A percentile compares a stretch with the other conserved stretches of the same genome.
Conservation (phyloP, 2,329 filamentous ascomycete genomes). For the Thermoascus crustaceus region DNA sequence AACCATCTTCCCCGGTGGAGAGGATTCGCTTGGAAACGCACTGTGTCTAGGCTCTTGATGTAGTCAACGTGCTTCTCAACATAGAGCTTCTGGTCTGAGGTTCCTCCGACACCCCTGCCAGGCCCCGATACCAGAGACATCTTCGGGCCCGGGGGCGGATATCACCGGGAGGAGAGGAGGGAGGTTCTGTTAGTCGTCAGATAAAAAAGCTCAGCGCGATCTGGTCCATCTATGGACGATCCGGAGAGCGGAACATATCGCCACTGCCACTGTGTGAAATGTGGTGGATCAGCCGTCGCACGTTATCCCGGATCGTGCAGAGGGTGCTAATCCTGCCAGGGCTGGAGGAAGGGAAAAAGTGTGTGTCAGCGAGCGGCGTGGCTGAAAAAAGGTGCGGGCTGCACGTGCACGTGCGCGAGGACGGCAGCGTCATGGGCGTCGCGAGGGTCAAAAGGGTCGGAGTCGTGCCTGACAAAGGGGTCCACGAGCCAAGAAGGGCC, state of each 20-base stretch:
- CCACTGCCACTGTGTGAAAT: background rate
- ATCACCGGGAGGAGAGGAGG: background rate
- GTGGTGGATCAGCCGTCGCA: background rate
- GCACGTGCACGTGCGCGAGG: too few relatives aligned
- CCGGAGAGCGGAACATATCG: background rate
- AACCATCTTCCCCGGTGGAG: conserved; percentile 19
- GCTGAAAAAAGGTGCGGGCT: too few relatives aligned
- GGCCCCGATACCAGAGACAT: conserved; percentile 57
- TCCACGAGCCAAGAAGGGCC: background rate
- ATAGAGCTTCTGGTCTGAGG: conserved; percentile 44
- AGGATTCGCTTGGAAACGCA: too few relatives aligned
- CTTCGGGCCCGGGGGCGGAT: conserved; percentile 3
- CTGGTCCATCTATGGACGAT: background rate
- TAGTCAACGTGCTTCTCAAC: conserved; percentile 74
- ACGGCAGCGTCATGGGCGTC: too few relatives aligned
- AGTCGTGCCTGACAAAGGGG: too few relatives aligned
- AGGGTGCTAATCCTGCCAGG: too few relatives aligned
- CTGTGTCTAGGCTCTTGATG: conserved; percentile 83
- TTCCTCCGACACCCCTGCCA: conserved; percentile 42
- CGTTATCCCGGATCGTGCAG: too few relatives aligned
- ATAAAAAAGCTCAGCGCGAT: background rate
- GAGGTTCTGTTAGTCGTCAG: background rate
- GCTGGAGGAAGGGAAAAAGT: too few relatives aligned
- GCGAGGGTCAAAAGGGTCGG: too few relatives aligned
- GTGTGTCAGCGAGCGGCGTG: too few relatives aligned